phyloP scores from a whole-genome alignment of 2,329 filamentous ascomycete species.

The Fonsecaea pugnacius region DNA sequence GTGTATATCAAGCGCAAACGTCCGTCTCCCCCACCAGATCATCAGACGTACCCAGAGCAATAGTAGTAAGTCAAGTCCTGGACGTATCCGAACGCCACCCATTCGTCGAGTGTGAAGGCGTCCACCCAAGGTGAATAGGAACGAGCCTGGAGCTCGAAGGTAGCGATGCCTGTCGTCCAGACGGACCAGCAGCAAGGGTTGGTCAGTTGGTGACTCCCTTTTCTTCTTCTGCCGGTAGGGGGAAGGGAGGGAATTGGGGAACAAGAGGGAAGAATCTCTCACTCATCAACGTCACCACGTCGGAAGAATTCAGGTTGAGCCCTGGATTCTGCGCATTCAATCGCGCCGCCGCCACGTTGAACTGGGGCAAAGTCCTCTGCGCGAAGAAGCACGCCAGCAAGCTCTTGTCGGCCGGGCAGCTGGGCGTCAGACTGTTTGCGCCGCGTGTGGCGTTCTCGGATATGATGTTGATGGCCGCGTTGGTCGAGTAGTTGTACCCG shows the following conservation, averaged over 20 bases:
- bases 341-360: conserved; percentile 11
- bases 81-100: conserved; percentile 19
- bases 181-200: too few species aligned
- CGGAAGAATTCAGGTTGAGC: conserved; percentile 14
- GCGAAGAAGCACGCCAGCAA: conserved; percentile 17
- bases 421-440: conserved; percentile 17
- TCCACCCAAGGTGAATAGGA: conserved; percentile 16
- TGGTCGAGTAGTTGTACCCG: conserved; percentile 23
- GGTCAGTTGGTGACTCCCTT: background rate
- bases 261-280: background rate
- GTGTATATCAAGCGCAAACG: too few species aligned
- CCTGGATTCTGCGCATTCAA: conserved; percentile 20
- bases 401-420: conserved; percentile 14
- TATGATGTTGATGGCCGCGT: conserved; percentile 20
- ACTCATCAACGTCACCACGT: conserved; percentile 16
- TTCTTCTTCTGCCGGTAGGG: background rate
- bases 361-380: conserved; percentile 6
- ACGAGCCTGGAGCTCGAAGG: conserved; percentile 17
- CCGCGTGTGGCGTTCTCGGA: conserved; percentile 17
- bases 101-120: conserved; percentile 20
- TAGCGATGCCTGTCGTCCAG: background rate
- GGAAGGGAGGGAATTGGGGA: background rate
- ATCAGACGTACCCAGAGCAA: conserved; percentile 11
- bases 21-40: background rate
- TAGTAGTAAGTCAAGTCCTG: conserved; percentile 20